These are phyloP conservation scores for Eucalyptus cloeziana DNA, from an alignment of 345 rosid species.

Conservation along the genomic window DNA sequence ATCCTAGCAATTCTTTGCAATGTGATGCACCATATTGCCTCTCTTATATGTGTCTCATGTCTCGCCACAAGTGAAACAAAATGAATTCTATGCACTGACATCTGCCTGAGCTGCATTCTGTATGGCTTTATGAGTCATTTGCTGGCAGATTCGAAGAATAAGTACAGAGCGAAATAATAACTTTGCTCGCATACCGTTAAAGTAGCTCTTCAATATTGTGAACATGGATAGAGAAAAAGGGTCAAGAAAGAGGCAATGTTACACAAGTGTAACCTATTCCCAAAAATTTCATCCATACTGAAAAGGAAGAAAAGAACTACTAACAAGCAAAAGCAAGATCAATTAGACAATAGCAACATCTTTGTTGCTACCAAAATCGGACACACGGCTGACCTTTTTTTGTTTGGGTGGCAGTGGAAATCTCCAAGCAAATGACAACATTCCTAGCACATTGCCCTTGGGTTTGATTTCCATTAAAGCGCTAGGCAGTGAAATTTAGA, in stretches of 20 bases:
- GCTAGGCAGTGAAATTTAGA: not conserved
- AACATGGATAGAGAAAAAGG: not conserved
- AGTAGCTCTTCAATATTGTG: not conserved
- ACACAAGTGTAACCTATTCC: not conserved
- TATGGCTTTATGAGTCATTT: not conserved
- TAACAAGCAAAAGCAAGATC: not conserved
- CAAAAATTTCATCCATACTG: not conserved
- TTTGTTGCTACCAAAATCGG: not conserved
- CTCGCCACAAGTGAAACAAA: not conserved
- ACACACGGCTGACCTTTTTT: not conserved
- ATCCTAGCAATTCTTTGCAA: not conserved
- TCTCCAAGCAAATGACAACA: not conserved
- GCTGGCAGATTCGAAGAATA: not conserved
- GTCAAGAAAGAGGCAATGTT: not conserved
- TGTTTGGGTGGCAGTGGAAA: not conserved
- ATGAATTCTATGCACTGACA: not conserved
- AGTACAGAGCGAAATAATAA: not conserved
- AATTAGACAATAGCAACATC: not conserved
- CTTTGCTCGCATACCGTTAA: not conserved
- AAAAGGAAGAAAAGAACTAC: not conserved
- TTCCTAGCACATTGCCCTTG: not conserved
- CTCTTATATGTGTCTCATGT: not conserved
- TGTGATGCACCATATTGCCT: not conserved
- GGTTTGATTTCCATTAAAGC: not conserved
- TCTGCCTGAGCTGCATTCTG: not conserved